Evolutionary conservation across 1,284 basidiomycete species (phyloP), one percentile per base, ranked within the genome.

Genomic region (Ustilago hordei): DNA sequence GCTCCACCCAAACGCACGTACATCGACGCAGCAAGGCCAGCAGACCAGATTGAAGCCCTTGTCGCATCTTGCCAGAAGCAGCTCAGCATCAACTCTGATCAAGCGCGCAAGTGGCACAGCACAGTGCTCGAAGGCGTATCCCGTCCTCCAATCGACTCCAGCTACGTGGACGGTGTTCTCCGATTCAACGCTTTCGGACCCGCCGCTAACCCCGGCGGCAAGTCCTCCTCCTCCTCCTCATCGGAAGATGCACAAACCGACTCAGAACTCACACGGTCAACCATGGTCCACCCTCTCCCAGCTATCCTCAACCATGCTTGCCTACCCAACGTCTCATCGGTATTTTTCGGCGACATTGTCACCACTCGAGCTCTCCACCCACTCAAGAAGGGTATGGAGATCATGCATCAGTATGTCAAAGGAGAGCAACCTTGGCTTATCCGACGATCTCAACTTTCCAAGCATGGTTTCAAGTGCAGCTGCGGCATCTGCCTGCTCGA

Each of bases 121-220:
- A 56, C 52, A 3, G 54, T 78, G 1, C 55, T 75, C 19, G 59
- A 67, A 31, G 72, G 64, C 12, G 36, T 57, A 1, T 23, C 35
- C 0, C 59, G 57, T 1, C 66, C 69, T 0, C 53, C 61, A 1
- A 73, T 84, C 43, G 72, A 81, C 28, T 65, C 84, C 36, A 75
- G 71, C 47, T 86, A 86, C 64, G 75, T 85, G 28, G 83, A 86
- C 58, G 82, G 83, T 11, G 84, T 86, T 12, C 74, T 86, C 11
- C 80, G 84, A 15, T 83, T 84, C 76, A 86, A 86, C 62, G 84
- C 84, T 9, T 86, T 86, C 55, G 84, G 84, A 0, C 84, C 84
- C 3, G 81, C 76, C 8, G 70, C 78, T 38, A 76, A 69, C 39
- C 82, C 81, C 0, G 79, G 73, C 3, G 76, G 76, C 12, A 68